Conservation (phyloP, 192 early-diverging fungal genomes). For the Coemansia sp. region DNA sequence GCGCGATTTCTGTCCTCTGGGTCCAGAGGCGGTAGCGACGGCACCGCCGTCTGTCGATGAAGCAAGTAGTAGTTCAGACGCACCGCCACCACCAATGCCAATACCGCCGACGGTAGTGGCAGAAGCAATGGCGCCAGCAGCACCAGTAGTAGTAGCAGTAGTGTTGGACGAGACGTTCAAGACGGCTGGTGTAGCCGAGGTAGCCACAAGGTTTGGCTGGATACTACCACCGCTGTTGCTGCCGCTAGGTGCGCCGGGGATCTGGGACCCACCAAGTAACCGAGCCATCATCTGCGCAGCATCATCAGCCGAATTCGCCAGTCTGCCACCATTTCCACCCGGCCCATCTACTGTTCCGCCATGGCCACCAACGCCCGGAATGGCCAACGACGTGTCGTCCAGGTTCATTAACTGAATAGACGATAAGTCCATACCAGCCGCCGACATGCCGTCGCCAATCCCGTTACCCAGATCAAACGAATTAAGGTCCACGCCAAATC, state of each 20-base stretch:
- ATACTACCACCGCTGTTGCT: not conserved
- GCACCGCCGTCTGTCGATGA: not conserved
- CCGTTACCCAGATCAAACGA: conserved; percentile 22
- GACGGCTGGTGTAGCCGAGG: not conserved
- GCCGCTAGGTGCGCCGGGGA: not conserved
- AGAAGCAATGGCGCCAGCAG: not conserved
- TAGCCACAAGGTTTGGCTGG: not conserved
- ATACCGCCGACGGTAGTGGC: no score
- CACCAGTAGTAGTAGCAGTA: not conserved
- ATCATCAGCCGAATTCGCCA: conserved; percentile 8
- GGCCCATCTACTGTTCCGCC: not conserved
- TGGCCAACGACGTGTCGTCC: conserved; percentile 10
- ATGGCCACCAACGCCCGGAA: not conserved
- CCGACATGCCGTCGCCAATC: not conserved
- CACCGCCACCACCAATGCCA: not conserved
- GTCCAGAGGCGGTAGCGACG: not conserved
- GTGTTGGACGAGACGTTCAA: not conserved
- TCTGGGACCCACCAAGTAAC: conserved; percentile 24
- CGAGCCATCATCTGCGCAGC: conserved; percentile 38
- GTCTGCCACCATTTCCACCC: not conserved
- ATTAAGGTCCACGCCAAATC: conserved; percentile 36
- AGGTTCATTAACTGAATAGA: conserved; percentile 45
- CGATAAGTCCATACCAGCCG: conserved; percentile 27
- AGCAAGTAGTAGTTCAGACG: not conserved
- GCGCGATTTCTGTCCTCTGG: conserved; percentile 15